A percentile compares a stretch with the other conserved stretches of the same genome.
phyloP scores from a whole-genome alignment of 2,329 filamentous ascomycete genomes.

The Erysiphe pisi region DNA sequence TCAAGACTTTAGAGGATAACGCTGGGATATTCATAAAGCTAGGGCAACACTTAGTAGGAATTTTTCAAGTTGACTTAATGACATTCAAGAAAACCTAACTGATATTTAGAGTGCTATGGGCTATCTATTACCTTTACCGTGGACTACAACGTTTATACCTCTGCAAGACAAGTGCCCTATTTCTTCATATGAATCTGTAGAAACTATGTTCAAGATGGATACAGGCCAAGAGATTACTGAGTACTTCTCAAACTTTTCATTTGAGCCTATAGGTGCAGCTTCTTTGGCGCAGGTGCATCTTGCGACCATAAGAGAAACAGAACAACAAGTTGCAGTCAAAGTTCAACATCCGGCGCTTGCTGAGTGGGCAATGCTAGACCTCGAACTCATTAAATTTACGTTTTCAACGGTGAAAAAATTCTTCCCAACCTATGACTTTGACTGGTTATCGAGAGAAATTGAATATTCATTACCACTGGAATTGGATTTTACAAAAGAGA shows the following conservation, averaged over 20 bases:
- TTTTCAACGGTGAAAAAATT: slow-evolving; percentile 83
- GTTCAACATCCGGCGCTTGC: slow-evolving; percentile 85
- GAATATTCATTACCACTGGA: slow-evolving; percentile 81
- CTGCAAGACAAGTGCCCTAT: slow-evolving; percentile 93
- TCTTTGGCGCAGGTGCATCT: slow-evolving; percentile 91
- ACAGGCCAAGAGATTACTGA: slow-evolving; percentile 69
- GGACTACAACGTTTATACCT: slow-evolving; percentile 92
- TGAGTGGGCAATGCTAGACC: slow-evolving; percentile 80
- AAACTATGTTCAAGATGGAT: slow-evolving; percentile 74
- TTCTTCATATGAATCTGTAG: slow-evolving; percentile 75
- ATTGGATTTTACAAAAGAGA: slow-evolving; percentile 79
- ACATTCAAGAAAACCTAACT: not conserved
- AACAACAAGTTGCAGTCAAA: slow-evolving; percentile 86
- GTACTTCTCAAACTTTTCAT: slow-evolving; percentile 75
- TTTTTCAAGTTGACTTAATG: not conserved
- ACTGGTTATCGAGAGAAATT: slow-evolving; percentile 93
- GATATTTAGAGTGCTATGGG: slow-evolving; percentile 71
- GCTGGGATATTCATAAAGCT: slow-evolving; percentile 98
- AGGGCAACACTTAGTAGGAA: slow-evolving; percentile 70
- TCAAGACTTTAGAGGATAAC: slow-evolving; percentile 83
- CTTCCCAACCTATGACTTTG: slow-evolving; percentile 95
- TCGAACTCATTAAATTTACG: slow-evolving; percentile 75
- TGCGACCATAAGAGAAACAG: slow-evolving; percentile 68
- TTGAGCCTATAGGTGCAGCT: slow-evolving; percentile 75
- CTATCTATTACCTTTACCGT: slow-evolving; percentile 73